A percentile compares a stretch with the other conserved stretches of the same genome.
phyloP scores from a whole-genome alignment of 2,329 filamentous ascomycete genomes.

The Colletotrichum nymphaeae region DNA sequence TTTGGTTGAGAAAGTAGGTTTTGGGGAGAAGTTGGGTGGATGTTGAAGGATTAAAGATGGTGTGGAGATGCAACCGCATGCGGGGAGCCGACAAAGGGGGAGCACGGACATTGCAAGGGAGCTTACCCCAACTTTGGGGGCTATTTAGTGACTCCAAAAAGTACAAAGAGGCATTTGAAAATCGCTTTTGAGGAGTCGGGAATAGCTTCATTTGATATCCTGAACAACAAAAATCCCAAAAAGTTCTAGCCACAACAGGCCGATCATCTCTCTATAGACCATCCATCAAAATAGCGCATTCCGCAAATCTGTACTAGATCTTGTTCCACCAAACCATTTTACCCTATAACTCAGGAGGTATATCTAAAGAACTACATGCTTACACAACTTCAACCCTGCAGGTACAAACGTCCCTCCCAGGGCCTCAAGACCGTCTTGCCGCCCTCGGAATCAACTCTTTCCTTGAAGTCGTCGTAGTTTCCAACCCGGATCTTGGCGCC shows the following conservation, averaged over 20 bases:
- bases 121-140: not conserved
- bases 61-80: not conserved
- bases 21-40: not conserved
- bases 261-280: not conserved
- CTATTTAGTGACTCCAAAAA: not conserved
- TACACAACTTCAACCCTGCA: slow-evolving; percentile 31
- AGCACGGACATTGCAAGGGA: not conserved
- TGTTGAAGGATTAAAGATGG: not conserved
- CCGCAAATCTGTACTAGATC: not conserved
- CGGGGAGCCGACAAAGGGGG: too few relatives aligned
- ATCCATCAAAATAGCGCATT: not conserved
- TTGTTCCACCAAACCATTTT: not conserved
- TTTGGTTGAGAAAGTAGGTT: not conserved
- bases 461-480: slow-evolving; percentile 44
- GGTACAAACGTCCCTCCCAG: slow-evolving; percentile 50
- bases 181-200: not conserved
- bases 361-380: not conserved
- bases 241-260: not conserved
- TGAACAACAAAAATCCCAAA: not conserved
- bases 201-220: not conserved
- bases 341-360: not conserved
- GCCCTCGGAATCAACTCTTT: slow-evolving; percentile 12
- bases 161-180: not conserved
- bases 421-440: slow-evolving; percentile 41
- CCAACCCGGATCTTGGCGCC: slow-evolving; percentile 40